Conservation (phyloP, 495 filamentous ascomycete genomes). For the Neurospora sp. region DNA sequence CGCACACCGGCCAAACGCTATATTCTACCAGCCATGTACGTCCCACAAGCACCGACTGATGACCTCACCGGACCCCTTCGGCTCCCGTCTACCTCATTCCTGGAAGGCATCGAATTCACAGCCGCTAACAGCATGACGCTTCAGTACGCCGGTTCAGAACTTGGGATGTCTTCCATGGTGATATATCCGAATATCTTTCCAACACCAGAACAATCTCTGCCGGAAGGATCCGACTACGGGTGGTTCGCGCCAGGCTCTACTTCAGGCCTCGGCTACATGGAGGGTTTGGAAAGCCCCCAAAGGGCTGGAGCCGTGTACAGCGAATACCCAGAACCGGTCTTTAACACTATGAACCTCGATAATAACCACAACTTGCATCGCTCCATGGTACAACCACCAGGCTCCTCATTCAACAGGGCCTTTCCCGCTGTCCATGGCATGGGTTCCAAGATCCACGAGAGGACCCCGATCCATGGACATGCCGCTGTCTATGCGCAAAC, state of each 20-base stretch:
- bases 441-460: rapidly evolving
- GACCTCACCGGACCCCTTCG: not conserved
- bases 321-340: rapidly evolving
- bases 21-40: not conserved
- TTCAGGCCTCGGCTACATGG: not conserved
- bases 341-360: rapidly evolving
- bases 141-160: not conserved
- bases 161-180: not conserved
- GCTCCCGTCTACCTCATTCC: not conserved
- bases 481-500: not conserved
- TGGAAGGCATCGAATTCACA: not conserved
- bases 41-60: not conserved
- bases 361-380: not conserved
- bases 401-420: not conserved
- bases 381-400: rapidly evolving
- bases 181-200: not conserved
- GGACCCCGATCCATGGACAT: not conserved
- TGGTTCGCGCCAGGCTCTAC: not conserved
- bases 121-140: not conserved
- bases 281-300: not conserved
- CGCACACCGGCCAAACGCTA: not conserved
- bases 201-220: not conserved
- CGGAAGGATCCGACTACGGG: not conserved
- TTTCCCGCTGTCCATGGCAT: not conserved
- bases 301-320: too few species aligned